Conservation (phyloP, 2,329 filamentous ascomycete genomes). For the Hypoxylon rubiginosum region DNA sequence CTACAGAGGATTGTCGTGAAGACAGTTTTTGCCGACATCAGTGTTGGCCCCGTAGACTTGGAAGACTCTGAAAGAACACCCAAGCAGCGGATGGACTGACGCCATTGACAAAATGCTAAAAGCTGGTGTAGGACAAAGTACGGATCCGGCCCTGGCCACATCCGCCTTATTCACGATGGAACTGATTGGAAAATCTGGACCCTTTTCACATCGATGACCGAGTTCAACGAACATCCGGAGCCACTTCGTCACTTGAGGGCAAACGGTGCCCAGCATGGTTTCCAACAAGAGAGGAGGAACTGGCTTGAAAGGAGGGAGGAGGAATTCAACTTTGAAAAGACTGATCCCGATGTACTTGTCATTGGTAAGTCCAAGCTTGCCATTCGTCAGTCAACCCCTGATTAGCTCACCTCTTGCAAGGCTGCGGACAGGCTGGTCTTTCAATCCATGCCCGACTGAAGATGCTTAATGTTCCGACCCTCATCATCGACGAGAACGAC, state of each 20-base stretch:
- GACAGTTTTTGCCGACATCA: conserved; percentile 85
- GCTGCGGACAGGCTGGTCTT: conserved; percentile 68
- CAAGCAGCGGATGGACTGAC: conserved; percentile 72
- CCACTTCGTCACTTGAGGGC: conserved; percentile 56
- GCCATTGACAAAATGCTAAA: conserved; percentile 50
- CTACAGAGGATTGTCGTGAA: conserved; percentile 80
- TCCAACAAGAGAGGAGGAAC: conserved; percentile 61
- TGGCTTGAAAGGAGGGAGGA: conserved; percentile 64
- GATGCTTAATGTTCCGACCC: conserved; percentile 64
- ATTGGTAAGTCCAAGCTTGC: conserved; percentile 58
- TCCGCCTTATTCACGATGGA: conserved; percentile 58
- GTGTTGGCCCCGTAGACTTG: conserved; percentile 90
- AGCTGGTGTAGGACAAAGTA: conserved; percentile 54
- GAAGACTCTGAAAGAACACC: conserved; percentile 75
- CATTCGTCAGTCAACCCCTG: neutral
- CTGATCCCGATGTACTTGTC: conserved; percentile 67
- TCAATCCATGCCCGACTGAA: conserved; percentile 67
- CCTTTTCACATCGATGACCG: conserved; percentile 64
- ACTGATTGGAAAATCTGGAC: conserved; percentile 69
- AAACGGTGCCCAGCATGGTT: conserved; percentile 64
- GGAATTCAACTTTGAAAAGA: conserved; percentile 62
- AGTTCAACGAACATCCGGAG: conserved; percentile 62
- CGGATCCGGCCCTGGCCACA: conserved; percentile 64
- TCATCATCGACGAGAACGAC: conserved; percentile 66
- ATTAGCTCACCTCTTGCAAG: conserved; percentile 50